Base-by-base conservation (phyloP, 805 yeast genomes). In the Zygotorulaspora sp. region DNA sequence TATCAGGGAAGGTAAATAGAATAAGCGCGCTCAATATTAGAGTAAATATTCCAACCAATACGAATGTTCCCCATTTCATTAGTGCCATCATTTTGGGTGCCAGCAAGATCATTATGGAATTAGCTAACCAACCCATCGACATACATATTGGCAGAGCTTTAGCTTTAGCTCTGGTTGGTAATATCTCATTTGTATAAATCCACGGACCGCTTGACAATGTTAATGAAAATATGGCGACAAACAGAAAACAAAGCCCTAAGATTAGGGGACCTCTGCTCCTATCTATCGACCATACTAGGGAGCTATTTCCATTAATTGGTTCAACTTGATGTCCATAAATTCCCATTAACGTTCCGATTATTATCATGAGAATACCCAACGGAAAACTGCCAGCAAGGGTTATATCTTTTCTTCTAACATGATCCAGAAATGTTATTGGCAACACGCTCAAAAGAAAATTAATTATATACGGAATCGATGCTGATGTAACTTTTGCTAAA, bases 161-260 rank as follows among this genome's bases (percentile, higher is more conserved):
- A 0, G 71, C 57, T 43, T 74, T 68, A 1, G 72, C 68, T 18
- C 57, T 56, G 1, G 55, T 55, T 0, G 75, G 74, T 29, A 76
- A 66, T 4, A 74, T 54, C 46, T 76, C 81, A 34, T 69, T 66
- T 4, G 74, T 65, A 48, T 72, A 75, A 14, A 75, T 52, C 74
- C 73, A 68, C 22, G 76, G 66, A 3, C 67, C 67, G 29, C 77
- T 65, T 1, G 71, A 58, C 10, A 76, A 55, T 1, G 75, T 63
- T 1, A 74, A 52, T 1, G 78, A 63, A 49, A 68, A 70, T 0
- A 74, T 58, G 2, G 76, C 69, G 17, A 71, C 70, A 32, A 71
- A 58, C 32, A 71, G 53, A 26, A 68, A 65, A 28, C 72, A 66
- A 3, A 74, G 49, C 0, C 75, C 73, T 28, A 77, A 47, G 1